These are phyloP conservation scores for Drechmeria coniospora DNA, from an alignment of 2,329 filamentous ascomycete genomes.

Conservation along the genomic window DNA sequence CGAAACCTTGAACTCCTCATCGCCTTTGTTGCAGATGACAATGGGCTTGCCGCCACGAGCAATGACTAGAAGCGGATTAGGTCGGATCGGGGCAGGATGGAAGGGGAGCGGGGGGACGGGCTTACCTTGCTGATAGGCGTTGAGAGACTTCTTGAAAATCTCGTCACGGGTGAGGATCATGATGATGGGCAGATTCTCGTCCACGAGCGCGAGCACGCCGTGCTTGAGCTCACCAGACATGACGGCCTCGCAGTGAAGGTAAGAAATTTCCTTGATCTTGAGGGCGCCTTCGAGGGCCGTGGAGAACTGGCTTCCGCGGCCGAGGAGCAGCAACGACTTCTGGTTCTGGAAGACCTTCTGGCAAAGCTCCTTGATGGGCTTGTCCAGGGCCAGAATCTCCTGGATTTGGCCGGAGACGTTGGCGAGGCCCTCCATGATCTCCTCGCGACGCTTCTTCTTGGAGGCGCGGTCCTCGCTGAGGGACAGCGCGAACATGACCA, in stretches of 20 bases:
- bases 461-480: constrained; percentile 92
- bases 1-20: constrained; percentile 75
- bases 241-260: constrained; percentile 97
- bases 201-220: constrained; percentile 89
- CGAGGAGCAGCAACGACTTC: constrained; percentile 85
- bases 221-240: constrained; percentile 99
- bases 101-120: constrained; percentile 3
- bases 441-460: constrained; percentile 78
- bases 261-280: constrained; percentile 99
- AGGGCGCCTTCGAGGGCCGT: constrained; percentile 93
- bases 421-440: constrained; percentile 88
- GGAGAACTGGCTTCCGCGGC: constrained; percentile 90
- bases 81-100: constrained; percentile 1
- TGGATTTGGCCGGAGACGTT: constrained; percentile 85
- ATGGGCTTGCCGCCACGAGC: constrained; percentile 92
- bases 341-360: constrained; percentile 89
- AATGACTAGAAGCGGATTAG: constrained; percentile 48
- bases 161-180: constrained; percentile 97
- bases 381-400: constrained; percentile 78
- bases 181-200: constrained; percentile 97
- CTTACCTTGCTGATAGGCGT: constrained; percentile 92
- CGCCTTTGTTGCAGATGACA: constrained; percentile 88
- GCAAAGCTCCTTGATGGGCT: constrained; percentile 89
- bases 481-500: constrained; percentile 98
- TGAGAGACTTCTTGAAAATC: constrained; percentile 97